Conservation (phyloP, 306 rosid species). For the Cajanus cajan region DNA sequence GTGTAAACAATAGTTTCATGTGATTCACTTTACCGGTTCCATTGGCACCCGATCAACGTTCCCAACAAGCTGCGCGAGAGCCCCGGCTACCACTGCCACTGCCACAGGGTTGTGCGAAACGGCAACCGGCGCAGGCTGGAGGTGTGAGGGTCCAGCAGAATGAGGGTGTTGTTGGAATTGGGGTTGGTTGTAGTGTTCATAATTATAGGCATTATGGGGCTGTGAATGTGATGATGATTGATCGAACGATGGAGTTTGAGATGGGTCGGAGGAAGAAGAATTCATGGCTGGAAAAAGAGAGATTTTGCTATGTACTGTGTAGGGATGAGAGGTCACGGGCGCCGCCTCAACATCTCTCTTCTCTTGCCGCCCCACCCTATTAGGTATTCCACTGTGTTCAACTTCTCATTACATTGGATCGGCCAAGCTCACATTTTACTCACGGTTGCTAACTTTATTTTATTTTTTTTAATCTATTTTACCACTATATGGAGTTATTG, state of each 20-base stretch:
- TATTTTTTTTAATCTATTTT: too few relatives aligned
- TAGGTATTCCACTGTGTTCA: neutral
- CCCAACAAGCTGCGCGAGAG: slow-evolving; percentile 10
- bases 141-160: neutral
- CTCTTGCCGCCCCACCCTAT: neutral
- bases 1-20: neutral
- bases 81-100: neutral
- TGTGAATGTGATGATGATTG: slow-evolving; percentile 25
- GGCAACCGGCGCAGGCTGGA: neutral
- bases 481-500: too few relatives aligned
- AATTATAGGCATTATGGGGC: neutral
- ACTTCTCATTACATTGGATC: too few relatives aligned
- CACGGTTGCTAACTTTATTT: too few relatives aligned
- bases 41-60: neutral
- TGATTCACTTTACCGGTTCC: neutral
- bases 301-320: neutral
- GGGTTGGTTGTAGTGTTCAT: slow-evolving; percentile 15
- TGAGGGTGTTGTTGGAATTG: slow-evolving; percentile 10
- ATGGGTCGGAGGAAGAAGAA: slow-evolving; percentile 11
- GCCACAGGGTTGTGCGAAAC: neutral
- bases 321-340: neutral
- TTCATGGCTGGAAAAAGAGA: slow-evolving; percentile 1
- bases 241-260: slow-evolving; percentile 8
- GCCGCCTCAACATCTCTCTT: neutral
- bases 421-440: too few relatives aligned